A percentile compares a stretch with the other conserved stretches of the same genome.
Evolutionary conservation across 2,329 filamentous ascomycete genomes (phyloP).

Genomic region (Lithohypha guttulata): DNA sequence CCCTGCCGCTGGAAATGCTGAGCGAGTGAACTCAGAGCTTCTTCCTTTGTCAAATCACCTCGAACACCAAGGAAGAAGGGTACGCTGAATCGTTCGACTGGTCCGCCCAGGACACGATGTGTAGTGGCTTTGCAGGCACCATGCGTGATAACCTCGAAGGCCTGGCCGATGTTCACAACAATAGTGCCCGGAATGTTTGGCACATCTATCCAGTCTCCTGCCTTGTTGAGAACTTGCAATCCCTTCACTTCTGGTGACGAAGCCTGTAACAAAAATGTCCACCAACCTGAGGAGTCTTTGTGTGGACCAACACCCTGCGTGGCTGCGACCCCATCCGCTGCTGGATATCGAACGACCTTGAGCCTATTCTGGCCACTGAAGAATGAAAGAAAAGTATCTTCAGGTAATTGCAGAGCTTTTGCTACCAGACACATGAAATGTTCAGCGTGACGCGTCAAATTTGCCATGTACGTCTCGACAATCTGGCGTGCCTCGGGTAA

Average conservation of each 20-base stretch:
- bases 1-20: constrained; percentile 28
- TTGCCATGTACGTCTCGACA: constrained; percentile 41
- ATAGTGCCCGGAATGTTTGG: constrained; percentile 34
- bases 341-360: constrained; percentile 30
- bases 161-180: constrained; percentile 40
- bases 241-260: constrained; percentile 40
- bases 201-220: constrained; percentile 37
- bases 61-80: constrained; percentile 43
- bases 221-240: constrained; percentile 37
- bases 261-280: constrained; percentile 53
- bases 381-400: constrained; percentile 42
- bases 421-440: constrained; percentile 48
- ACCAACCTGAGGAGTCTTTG: constrained; percentile 49
- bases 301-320: constrained; percentile 41
- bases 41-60: constrained; percentile 34
- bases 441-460: constrained; percentile 41
- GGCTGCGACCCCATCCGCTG: constrained; percentile 29
- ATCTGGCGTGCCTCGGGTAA: constrained; percentile 28
- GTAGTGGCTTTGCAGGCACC: constrained; percentile 35
- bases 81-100: constrained; percentile 32
- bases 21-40: constrained; percentile 29
- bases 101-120: constrained; percentile 32
- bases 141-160: constrained; percentile 34
- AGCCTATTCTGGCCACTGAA: constrained; percentile 48
- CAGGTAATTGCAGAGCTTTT: constrained; percentile 41